phyloP scores from a whole-genome alignment of 345 rosid genomes.

The Hirschfeldia incana region DNA sequence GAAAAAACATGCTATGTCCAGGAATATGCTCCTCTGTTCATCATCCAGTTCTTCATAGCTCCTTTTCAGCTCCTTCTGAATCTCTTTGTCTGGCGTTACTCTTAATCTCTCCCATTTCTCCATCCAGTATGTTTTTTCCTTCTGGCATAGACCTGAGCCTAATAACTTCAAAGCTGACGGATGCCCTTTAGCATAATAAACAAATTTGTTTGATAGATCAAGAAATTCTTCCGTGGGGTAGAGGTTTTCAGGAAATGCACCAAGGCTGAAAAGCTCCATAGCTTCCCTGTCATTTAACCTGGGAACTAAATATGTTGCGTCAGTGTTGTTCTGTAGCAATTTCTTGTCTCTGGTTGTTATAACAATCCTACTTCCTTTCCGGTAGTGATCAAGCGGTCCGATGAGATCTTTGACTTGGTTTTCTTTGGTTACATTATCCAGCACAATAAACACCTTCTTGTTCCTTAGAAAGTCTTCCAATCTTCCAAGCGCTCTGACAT shows the following conservation, averaged over 20 bases:
- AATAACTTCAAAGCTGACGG: constrained; percentile 45
- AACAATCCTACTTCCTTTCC: constrained; percentile 33
- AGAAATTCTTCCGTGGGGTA: not conserved
- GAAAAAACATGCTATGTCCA: constrained; percentile 49
- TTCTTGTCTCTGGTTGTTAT: constrained; percentile 40
- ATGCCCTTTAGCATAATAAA: constrained; percentile 35
- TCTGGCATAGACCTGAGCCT: constrained; percentile 24
- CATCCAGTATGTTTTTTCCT: constrained; percentile 21
- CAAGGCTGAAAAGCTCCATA: constrained; percentile 25
- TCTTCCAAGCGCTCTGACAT: constrained; percentile 22
- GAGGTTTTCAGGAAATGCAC: constrained; percentile 18
- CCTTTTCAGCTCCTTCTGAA: constrained; percentile 19
- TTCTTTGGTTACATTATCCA: constrained; percentile 24
- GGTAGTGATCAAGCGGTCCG: not conserved
- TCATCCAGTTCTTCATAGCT: constrained; percentile 39
- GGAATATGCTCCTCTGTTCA: constrained; percentile 35
- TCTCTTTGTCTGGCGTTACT: constrained; percentile 26
- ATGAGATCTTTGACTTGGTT: constrained; percentile 13
- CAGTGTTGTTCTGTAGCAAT: constrained; percentile 5
- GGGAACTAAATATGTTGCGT: constrained; percentile 17
- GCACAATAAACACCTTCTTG: constrained; percentile 32
- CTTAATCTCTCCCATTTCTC: constrained; percentile 16
- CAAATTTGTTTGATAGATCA: constrained; percentile 23
- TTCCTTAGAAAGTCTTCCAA: constrained; percentile 6
- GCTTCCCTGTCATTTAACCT: constrained; percentile 28